Evolutionary conservation across 129 eudicot genomes (phyloP), one percentile per base, ranked within the genome.

Genomic region (Tagetes patula): DNA sequence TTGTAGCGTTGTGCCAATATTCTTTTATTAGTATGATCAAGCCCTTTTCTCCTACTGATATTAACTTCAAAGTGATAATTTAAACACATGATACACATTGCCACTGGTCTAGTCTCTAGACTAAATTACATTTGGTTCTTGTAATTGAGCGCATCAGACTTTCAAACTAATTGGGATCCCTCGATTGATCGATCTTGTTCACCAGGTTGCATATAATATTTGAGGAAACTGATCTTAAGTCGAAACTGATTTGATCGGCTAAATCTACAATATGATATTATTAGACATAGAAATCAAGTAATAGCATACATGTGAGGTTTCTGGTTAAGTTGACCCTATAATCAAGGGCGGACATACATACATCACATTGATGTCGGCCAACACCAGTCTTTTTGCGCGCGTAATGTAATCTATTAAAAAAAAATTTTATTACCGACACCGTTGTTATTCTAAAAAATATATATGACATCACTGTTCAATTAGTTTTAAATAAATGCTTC

Each of bases 11-110:
- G 80, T 38, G 42, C 67, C 9, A 46, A 67, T 34, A n/a, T 20
- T 68, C 45, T 68, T 61, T 33, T 39, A 11, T 33, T 20, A 20
- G 27, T 20, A 20, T 20, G 27, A 20, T 20, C 27, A 54, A 41
- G 27, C 41, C 33, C 47, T 37, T 56, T 37, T 37, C 69, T 59
- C 74, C 52, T 34, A 55, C 48, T 5, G 3, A 14, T 58, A 30
- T 68, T 34, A 45, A 36, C 45, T 67, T 56, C 58, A 43, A 65
- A 65, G 79, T 56, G 65, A 75, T 76, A 74, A 68, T 69, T 76
- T 39, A 31, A 67, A n/a, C 67, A 27, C 27, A 20, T 55, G 61
- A 46, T 76, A 6, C 67, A 58, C 37, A 55, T 13, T 10, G 43
- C 43, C 66, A 34, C 62, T 9, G 33, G 48, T 68, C 49, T 42